Percentiles rank a stretch among this genome's conserved stretches.
Evolutionary conservation across 2,329 filamentous ascomycete genomes (phyloP).

Genomic region (Ophiostoma triangulosporum): DNA sequence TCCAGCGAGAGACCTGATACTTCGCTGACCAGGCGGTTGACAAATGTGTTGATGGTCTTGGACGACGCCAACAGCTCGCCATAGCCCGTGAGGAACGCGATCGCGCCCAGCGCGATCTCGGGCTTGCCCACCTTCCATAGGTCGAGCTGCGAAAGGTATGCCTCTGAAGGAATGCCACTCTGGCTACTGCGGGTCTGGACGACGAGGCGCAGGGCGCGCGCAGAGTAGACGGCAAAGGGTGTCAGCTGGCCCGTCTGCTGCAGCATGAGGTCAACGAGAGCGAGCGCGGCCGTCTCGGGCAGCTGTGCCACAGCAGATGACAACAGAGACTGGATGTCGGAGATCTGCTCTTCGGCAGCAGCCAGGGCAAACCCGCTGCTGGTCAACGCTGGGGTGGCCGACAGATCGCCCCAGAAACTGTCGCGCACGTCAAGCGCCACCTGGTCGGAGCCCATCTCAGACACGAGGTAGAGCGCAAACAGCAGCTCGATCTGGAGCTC

Average conservation of each 20-base stretch:
- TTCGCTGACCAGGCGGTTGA: slow-evolving; percentile 48
- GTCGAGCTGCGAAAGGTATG: slow-evolving; percentile 20
- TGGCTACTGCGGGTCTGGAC: slow-evolving; percentile 28
- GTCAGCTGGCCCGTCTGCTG: slow-evolving; percentile 28
- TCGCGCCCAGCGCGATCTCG: slow-evolving; percentile 32
- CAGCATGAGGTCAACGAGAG: slow-evolving; percentile 31
- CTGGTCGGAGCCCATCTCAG: slow-evolving; percentile 41
- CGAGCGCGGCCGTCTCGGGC: slow-evolving; percentile 11
- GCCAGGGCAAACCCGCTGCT: slow-evolving; percentile 18
- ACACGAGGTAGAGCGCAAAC: slow-evolving; percentile 36
- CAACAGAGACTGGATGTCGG: slow-evolving; percentile 26
- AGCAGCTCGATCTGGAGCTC: slow-evolving; percentile 36
- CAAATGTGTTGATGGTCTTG: slow-evolving; percentile 36
- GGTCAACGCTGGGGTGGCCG: slow-evolving; percentile 16
- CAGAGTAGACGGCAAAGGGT: slow-evolving; percentile 36
- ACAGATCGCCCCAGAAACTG: slow-evolving; percentile 33
- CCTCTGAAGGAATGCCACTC: slow-evolving; percentile 10
- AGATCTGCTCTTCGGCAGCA: slow-evolving; percentile 31
- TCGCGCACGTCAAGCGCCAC: slow-evolving; percentile 30
- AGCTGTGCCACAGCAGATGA: slow-evolving; percentile 20
- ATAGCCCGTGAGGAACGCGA: slow-evolving; percentile 38
- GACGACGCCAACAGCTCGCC: slow-evolving; percentile 36
- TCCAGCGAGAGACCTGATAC: slow-evolving; percentile 32
- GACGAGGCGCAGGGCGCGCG: slow-evolving; percentile 37
- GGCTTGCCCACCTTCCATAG: slow-evolving; percentile 30